These are phyloP conservation scores for Eucalyptus paniculata DNA, from an alignment of 345 rosid species.

Conservation along the genomic window DNA sequence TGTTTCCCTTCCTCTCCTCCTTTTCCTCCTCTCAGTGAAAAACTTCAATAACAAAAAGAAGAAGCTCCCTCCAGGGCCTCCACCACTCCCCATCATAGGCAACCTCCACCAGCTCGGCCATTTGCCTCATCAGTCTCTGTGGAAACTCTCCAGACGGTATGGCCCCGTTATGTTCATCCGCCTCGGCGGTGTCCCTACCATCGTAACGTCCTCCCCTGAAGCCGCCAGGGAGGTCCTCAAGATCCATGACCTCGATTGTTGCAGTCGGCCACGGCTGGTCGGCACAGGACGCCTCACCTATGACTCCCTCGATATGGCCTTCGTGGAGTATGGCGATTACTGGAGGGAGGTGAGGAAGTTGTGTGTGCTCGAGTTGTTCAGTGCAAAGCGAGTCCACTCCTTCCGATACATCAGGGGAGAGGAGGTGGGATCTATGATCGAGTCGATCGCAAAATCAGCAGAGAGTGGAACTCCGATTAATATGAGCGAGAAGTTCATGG, in stretches of 20 bases:
- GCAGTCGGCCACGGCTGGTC: background rate
- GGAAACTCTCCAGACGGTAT: background rate
- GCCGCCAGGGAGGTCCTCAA: constrained; percentile 5
- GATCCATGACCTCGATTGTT: constrained; percentile 6
- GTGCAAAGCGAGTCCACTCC: background rate
- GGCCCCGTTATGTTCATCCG: constrained; percentile 16
- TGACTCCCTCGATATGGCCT: constrained; percentile 12
- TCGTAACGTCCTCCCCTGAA: constrained; percentile 5
- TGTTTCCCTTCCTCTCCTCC: background rate
- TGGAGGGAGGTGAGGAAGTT: constrained; percentile 11
- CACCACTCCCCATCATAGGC: background rate
- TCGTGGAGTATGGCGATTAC: constrained; percentile 4
- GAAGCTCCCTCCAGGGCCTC: background rate
- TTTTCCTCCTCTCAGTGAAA: background rate
- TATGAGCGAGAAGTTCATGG: constrained; percentile 9
- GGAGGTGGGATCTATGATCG: constrained; percentile 12
- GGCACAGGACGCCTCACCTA: constrained; percentile 16
- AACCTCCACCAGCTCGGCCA: background rate
- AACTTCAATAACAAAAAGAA: background rate
- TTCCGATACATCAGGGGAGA: constrained; percentile 6
- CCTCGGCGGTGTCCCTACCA: constrained; percentile 1
- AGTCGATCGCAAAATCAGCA: constrained; percentile 8
- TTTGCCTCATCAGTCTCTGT: constrained; percentile 3
- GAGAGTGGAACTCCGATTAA: background rate
- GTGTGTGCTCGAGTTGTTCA: constrained; percentile 10